Evolutionary conservation across 768 basidiomycete genomes (phyloP).

Genomic region (Cystobasidium ongulense): DNA sequence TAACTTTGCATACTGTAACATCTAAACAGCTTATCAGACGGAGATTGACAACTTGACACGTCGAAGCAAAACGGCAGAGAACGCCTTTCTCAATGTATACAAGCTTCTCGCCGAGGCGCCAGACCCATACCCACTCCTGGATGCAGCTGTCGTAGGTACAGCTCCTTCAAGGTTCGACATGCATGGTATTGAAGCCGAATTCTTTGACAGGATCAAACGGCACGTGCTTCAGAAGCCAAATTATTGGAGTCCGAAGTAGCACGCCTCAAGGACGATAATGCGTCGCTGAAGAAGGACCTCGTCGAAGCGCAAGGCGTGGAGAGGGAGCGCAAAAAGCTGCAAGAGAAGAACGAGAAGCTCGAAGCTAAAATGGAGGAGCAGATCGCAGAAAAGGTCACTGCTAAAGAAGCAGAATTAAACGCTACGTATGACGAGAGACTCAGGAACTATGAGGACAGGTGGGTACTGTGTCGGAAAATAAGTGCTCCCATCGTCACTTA

Average conservation of each 20-base stretch:
- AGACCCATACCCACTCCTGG: conserved; percentile 91
- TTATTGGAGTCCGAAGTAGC: conserved; percentile 67
- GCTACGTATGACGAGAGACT: conserved; percentile 94
- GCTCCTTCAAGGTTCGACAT: too few species aligned
- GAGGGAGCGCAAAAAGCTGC: conserved; percentile 39
- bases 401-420: conserved; percentile 93
- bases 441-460: conserved; percentile 90
- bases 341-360: conserved; percentile 39
- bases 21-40: conserved; percentile 69
- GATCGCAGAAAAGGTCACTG: conserved; percentile 75
- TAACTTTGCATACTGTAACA: too few species aligned
- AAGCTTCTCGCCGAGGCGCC: conserved; percentile 94
- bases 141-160: conserved; percentile 72
- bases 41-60: conserved; percentile 94
- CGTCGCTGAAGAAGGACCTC: conserved; percentile 64
- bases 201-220: conserved; percentile 70
- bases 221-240: conserved; percentile 72
- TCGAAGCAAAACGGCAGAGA: conserved; percentile 84
- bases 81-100: conserved; percentile 91
- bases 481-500: neutral
- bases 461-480: conserved; percentile 45
- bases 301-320: conserved; percentile 36
- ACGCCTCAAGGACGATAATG: conserved; percentile 71
- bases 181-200: neutral
- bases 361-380: conserved; percentile 67